Evolutionary conservation across 257 asterid genomes (phyloP), one percentile per base, ranked within the genome.

Genomic region (Solanum ossicruentum): DNA sequence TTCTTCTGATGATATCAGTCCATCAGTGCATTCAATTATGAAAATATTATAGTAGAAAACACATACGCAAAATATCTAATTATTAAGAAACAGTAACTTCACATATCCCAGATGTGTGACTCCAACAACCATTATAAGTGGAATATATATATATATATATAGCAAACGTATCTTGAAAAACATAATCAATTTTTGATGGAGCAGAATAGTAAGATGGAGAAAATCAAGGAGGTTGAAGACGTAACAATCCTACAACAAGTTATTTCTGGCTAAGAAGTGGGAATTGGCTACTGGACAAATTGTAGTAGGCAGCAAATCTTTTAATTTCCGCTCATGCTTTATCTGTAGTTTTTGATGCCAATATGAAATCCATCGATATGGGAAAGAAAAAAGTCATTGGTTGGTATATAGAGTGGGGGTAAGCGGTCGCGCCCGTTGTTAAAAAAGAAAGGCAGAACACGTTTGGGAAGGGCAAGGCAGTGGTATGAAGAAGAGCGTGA

Each of bases 121-220:
- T 32, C 36, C 36, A 32, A 32, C 36, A 32, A 32, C 36, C 36
- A 32, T 32, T 32, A 32, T 32, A 32, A 3, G 36, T 32, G 49
- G 10, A 45, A 45, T 9, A 41, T 41, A 71, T 8, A 73, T 41
- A 71, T 8, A 73, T 20, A 41, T 18, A 3, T 8, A 15, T 78
- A 11, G 52, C 2, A 7, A 32, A 89, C 6, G 18, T 83, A 90
- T 93, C 94, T 88, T 87, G 86, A 55, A 60, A 28, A 66, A 89
- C 91, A 39, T 88, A 92, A 17, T 86, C 92, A n/a, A 90, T 90
- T 88, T 90, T 92, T 84, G 10, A 4, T 65, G 89, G 16, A 77
- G 85, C 88, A 0, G 92, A 51, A 73, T 86, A 89, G 81, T 92
- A 93, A 18, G 94, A 93, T 58, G 87, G 84, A 73, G 91, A 90